Evolutionary conservation across 441 rosid species (phyloP).

Genomic region (Flueggea neowawraea): DNA sequence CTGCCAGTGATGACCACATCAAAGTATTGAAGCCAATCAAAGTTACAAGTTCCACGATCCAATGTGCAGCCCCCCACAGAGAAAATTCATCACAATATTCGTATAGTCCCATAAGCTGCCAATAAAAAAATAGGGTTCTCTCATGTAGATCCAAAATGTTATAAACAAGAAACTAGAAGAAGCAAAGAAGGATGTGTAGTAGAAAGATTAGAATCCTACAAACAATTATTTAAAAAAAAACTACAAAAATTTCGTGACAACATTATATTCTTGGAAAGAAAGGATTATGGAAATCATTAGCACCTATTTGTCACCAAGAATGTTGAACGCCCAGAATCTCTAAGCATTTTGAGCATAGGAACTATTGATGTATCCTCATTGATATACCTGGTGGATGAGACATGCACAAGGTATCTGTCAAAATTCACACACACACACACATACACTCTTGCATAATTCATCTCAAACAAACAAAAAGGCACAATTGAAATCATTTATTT

Average conservation of each 20-base stretch:
- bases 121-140: constrained; percentile 11
- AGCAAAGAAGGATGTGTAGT: background rate
- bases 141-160: background rate
- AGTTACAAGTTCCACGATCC: constrained; percentile 39
- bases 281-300: background rate
- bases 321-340: constrained; percentile 81
- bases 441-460: too few relatives aligned
- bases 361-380: constrained; percentile 75
- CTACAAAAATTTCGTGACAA: too few relatives aligned
- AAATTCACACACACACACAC: too few relatives aligned
- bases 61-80: constrained; percentile 53
- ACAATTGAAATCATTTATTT: background rate
- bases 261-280: background rate
- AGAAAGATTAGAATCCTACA: too few relatives aligned
- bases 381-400: constrained; percentile 26
- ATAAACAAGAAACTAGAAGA: background rate
- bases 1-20: constrained; percentile 98
- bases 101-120: constrained; percentile 99
- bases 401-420: background rate
- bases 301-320: constrained; percentile 60
- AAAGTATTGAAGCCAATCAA: constrained; percentile 92
- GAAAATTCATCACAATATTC: constrained; percentile 94
- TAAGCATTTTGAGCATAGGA: constrained; percentile 82
- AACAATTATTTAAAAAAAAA: too few relatives aligned
- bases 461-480: too few relatives aligned